Evolutionary conservation across 352 stramenopile species (phyloP), one percentile per base, ranked within the genome.

Genomic region (Pilasporangium apinafurcum): DNA sequence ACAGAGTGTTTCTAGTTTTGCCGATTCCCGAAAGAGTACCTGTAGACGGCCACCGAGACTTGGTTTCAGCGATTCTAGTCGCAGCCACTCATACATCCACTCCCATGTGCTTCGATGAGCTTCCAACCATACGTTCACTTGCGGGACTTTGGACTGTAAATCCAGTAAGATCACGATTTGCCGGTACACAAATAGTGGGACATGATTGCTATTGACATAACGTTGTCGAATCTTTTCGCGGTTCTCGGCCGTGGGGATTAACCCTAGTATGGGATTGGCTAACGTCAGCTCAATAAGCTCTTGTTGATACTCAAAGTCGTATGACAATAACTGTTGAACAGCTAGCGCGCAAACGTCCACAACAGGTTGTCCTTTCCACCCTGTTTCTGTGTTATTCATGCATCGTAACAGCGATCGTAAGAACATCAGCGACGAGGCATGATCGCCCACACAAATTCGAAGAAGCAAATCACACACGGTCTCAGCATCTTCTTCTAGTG

Each of bases 1-100:
- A 44, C 71, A 61, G 18, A 94, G 52, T 48, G 67, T 72, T 22
- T 94, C 82, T 0, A 81, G 40, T 53, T 95, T 95, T n/a, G 59
- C 62, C 16, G 75, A 59, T 16, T 95, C 81, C 0, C 80, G 80
- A 47, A 64, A 69, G 12, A 95, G 43, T 21, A 87, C 40, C 0
- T 65, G 52, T 8, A 87, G 50, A 20, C 80, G 75, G 5, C 82
- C 82, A 39, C 82, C 80, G 10, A 94, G 56, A 44, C 65, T 84
- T 16, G 78, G 80, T 29, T 88, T 81, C 35, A 95, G 56, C 24
- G 79, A 93, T 44, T 95, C 81, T 8, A 92, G 39, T 29, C 83
- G 81, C n/a, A 95, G 52, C 83, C 83, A 95, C 37, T 95, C 79
- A 43, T 95, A 92, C 41, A 86, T 70, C 83, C 83, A 95, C 21